Evolutionary conservation across 2,329 filamentous ascomycete genomes (phyloP), one percentile per base, ranked within the genome.

Genomic region (Alternaria hordeiaustralica): DNA sequence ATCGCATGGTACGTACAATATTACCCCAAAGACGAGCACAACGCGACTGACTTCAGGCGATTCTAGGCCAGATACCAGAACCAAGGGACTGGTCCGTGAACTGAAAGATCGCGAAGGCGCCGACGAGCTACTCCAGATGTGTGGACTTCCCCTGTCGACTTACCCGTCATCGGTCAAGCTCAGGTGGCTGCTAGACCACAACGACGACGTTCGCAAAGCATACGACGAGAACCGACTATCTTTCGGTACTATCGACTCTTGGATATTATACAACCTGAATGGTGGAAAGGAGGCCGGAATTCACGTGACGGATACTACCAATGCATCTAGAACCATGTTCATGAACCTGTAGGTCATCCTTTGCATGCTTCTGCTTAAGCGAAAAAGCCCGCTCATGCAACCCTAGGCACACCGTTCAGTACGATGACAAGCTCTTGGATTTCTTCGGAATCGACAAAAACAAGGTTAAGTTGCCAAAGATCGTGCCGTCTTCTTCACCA

Each of bases 271-370:
- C 82, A 89, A 90, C 72, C 87, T 97, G 55, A 93, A 96, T 74
- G 93, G 92, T 61, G 90, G 91, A 54, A 85, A 83, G 30, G 84
- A 88, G 63, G 88, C 86, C 55, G 87, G 90, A 60, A 81, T 94
- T 46, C 90, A 92, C 75, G 92, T 97, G 61, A 96, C 94, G 0
- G 94, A 97, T 79, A 89, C 90, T 51, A 93, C 92, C 64, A 97
- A 97, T 78, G 94, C 94, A 20, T 95, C 92, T 57, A 86, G 94
- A 75, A 97, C 94, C 64, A 96, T 97, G 93, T 96, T 97, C 80
- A 94, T 97, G 90, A 93, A 97, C 81, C 85, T 97, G 58, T 64
- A 64, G 30, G 60, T 60, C 33, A 54, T 33, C 41, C 43, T 25
- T 18, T 30, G 21, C 23, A 36, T 10, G 11, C n/a, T 54, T 41